phyloP scores from a whole-genome alignment of 225 moss, liverwort and hornwort species.

The Polytrichum commune region DNA sequence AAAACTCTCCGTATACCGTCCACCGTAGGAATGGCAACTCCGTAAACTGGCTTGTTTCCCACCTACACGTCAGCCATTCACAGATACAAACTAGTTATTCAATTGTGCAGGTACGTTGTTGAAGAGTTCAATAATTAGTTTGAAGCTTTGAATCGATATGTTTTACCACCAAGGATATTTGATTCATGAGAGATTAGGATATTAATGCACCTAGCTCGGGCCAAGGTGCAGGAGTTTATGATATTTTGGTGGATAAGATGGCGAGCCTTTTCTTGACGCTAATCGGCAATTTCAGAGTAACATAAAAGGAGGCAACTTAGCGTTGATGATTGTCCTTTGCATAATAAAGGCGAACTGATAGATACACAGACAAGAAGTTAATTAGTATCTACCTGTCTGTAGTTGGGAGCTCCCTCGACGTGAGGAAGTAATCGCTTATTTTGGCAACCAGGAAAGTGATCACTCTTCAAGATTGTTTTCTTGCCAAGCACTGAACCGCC shows the following conservation, averaged over 20 bases:
- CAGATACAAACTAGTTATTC: not conserved
- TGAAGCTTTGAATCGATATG: too few species aligned
- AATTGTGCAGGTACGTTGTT: not conserved
- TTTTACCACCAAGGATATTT: too few species aligned
- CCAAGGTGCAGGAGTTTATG: not conserved
- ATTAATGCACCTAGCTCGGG: not conserved
- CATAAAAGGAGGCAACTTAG: too few species aligned
- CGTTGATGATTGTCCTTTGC: too few species aligned
- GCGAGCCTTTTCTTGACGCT: not conserved
- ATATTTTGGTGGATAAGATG: not conserved
- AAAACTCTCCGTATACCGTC: conserved; percentile 92
- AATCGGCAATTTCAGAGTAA: too few species aligned
- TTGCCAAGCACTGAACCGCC: conserved; percentile 99
- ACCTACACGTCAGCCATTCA: conserved; percentile 44
- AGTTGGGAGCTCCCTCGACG: conserved; percentile 97
- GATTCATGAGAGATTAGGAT: not conserved
- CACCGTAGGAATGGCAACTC: conserved; percentile 97
- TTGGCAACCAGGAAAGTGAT: conserved; percentile 99
- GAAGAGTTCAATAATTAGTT: too few species aligned
- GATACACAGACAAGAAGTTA: conserved; percentile 1
- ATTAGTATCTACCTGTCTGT: conserved; percentile 75
- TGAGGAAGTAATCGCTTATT: conserved; percentile 96
- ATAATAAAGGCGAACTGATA: too few species aligned
- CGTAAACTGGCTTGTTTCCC: conserved; percentile 83
- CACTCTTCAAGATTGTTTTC: conserved; percentile 99